Base-by-base conservation (phyloP, 2,329 filamentous ascomycete species). In the Emergomyces orientalis region DNA sequence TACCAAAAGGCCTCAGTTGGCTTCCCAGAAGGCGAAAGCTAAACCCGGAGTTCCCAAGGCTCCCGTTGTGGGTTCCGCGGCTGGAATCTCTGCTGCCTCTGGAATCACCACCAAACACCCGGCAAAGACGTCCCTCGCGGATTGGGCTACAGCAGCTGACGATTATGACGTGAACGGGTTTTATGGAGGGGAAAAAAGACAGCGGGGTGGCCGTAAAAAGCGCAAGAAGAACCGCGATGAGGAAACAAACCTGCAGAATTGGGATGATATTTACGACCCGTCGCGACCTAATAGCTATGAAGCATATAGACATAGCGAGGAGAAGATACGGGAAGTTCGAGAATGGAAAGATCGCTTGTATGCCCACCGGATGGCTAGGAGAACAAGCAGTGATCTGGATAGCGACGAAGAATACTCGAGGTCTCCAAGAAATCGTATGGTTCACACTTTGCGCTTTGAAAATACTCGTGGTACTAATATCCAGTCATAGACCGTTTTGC, bases 221-320 rank as follows among this genome's bases (percentile, higher is more conserved):
- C 88, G 87, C 72, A 87, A 88, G 75, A 89, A 89, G 80, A 88
- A 87, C 74, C 83, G 84, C 69, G 82, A 85, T 64, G 81, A 83
- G 66, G 79, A 84, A 6, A 79, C 80, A 56, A 75, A 82, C 37
- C 75, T 77, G 5, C 77, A 82, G n/a, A 87, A 96, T 71, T 97
- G 91, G 91, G 89, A 96, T 73, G 91, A 95, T 72, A 84, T 94
- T 30, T 97, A 96, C 73, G 92, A 96, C 70, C 90, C 91, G 0
- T 81, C 88, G 13, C 80, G 89, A 47, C 91, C 92, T 9, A 95
- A 90, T 49, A 91, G 87, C 67, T 89, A 93, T 59, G 88, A 92
- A 62, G 89, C 93, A 71, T 97, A 94, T 72, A 83, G 89, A 64
- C 82, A 86, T 64, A 94, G 90, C 70, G 90, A 95, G 63, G 91